Evolutionary conservation across 495 filamentous ascomycete species (phyloP).

Genomic region (Lasiosphaeria ovina): DNA sequence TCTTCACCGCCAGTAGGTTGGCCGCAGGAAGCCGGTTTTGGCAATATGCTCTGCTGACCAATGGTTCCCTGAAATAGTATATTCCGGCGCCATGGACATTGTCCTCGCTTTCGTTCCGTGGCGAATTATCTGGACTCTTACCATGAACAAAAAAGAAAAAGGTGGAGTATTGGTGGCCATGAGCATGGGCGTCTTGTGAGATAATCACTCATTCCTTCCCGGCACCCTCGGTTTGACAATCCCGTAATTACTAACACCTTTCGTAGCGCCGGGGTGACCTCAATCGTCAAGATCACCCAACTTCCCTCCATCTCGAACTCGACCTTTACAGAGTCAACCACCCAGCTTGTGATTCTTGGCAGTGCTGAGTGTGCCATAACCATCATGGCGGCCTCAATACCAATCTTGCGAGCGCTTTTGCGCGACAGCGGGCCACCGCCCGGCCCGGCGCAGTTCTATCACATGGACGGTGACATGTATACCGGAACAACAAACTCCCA

Average conservation of each 20-base stretch:
- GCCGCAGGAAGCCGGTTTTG: background rate
- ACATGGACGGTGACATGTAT: constrained; percentile 22
- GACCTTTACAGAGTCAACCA: constrained; percentile 26
- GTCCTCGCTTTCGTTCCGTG: constrained; percentile 36
- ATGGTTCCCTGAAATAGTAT: constrained; percentile 15
- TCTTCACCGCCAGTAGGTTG: constrained; percentile 30
- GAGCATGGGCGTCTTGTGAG: constrained; percentile 39
- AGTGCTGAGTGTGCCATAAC: constrained; percentile 26
- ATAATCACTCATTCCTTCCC: background rate
- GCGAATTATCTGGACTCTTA: constrained; percentile 37
- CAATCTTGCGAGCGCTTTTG: constrained; percentile 26
- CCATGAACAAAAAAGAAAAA: constrained; percentile 37
- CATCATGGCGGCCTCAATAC: constrained; percentile 29
- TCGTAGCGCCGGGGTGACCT: constrained; percentile 23
- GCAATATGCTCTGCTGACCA: background rate
- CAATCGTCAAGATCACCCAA: constrained; percentile 31
- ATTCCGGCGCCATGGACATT: constrained; percentile 36
- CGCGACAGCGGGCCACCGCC: constrained; percentile 27
- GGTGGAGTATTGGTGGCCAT: constrained; percentile 37
- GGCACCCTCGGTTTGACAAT: background rate
- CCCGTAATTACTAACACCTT: constrained; percentile 2
- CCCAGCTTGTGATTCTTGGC: constrained; percentile 23
- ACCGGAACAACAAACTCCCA: constrained; percentile 19
- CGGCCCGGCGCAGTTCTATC: constrained; percentile 26
- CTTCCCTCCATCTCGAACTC: constrained; percentile 28